phyloP scores from a whole-genome alignment of 2,329 filamentous ascomycete species.

The Cladosporium sp. region DNA sequence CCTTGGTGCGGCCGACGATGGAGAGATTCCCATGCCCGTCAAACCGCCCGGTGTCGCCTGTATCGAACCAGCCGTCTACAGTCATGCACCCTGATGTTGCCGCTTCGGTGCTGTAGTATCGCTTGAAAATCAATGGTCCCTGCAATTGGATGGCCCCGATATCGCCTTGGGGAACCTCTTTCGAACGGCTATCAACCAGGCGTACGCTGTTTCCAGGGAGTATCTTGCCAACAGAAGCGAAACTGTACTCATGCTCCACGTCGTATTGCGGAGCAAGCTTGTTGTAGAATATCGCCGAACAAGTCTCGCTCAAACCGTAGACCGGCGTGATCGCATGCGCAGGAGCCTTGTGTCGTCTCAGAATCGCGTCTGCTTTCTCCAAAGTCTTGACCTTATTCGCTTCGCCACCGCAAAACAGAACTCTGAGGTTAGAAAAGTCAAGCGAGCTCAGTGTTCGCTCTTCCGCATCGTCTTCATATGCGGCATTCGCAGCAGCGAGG shows the following conservation, averaged over 20 bases:
- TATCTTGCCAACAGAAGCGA: constrained; percentile 23
- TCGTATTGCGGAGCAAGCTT: constrained; percentile 24
- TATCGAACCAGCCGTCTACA: constrained; percentile 41
- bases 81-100: constrained; percentile 39
- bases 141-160: background rate
- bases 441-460: constrained; percentile 11
- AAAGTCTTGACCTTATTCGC: constrained; percentile 37
- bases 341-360: background rate
- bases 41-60: constrained; percentile 24
- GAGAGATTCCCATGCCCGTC: constrained; percentile 26
- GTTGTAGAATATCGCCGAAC: constrained; percentile 28
- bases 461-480: constrained; percentile 14
- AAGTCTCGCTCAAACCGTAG: background rate
- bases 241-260: constrained; percentile 20
- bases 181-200: background rate
- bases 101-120: constrained; percentile 36
- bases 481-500: constrained; percentile 26
- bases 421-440: constrained; percentile 36
- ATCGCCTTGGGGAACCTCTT: background rate
- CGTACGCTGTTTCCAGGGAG: background rate
- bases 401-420: constrained; percentile 50
- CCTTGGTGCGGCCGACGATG: constrained; percentile 27
- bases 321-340: background rate
- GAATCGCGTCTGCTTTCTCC: background rate
- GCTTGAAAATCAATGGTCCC: constrained; percentile 39